Percentiles rank a stretch among this genome's conserved stretches.
These are phyloP conservation scores for Hypomyces rosellus DNA, from an alignment of 2,329 filamentous ascomycete genomes.

Conservation along the genomic window DNA sequence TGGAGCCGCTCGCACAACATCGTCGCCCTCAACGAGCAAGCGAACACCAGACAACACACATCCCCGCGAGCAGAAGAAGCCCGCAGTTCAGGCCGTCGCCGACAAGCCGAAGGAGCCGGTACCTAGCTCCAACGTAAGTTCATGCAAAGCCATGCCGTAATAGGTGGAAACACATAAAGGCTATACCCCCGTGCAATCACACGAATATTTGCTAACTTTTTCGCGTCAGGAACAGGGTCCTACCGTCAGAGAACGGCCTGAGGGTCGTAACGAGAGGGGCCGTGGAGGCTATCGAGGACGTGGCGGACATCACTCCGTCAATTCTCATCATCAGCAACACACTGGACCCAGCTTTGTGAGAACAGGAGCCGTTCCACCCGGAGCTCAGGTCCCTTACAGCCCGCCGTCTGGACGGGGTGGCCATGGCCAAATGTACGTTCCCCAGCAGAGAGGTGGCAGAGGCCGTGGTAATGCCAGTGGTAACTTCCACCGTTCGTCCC, in stretches of 20 bases:
- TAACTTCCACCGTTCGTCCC: constrained; percentile 35
- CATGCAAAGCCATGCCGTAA: background rate
- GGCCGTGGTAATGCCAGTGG: constrained; percentile 26
- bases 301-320: constrained; percentile 35
- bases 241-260: constrained; percentile 26
- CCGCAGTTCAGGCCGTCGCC: constrained; percentile 23
- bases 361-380: constrained; percentile 28
- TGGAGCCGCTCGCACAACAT: constrained; percentile 28
- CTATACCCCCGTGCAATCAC: background rate
- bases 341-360: constrained; percentile 24
- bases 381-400: constrained; percentile 36
- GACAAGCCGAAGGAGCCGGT: constrained; percentile 38
- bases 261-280: constrained; percentile 34
- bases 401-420: constrained; percentile 37
- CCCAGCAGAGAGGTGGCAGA: constrained; percentile 29
- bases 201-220: background rate
- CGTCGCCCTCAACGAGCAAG: constrained; percentile 36
- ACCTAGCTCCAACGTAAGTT: constrained; percentile 34
- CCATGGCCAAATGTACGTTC: constrained; percentile 29
- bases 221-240: constrained; percentile 22
- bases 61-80: constrained; percentile 42
- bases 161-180: constrained; percentile 14
- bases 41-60: constrained; percentile 35
- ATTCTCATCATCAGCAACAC: constrained; percentile 30
- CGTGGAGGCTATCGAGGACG: constrained; percentile 42